Evolutionary conservation across 192 early-diverging fungal genomes (phyloP).

Genomic region (Podila horticola): DNA sequence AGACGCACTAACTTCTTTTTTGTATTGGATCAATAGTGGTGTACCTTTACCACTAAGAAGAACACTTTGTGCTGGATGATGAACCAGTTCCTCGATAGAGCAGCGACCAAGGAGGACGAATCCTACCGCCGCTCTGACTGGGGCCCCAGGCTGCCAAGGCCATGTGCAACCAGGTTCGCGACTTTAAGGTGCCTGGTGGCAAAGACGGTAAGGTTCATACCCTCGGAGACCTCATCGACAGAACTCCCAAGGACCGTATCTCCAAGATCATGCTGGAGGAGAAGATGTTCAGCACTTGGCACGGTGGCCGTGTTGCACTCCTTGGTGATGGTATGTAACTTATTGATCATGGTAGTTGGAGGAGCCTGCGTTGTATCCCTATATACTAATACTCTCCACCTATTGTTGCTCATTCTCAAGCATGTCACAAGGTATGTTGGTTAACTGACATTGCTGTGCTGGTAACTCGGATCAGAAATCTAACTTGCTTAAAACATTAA

Average conservation of each 20-base stretch:
- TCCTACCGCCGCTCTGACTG: constrained; percentile 7
- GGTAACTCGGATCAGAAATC: neutral
- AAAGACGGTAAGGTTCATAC: neutral
- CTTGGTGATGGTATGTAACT: constrained; percentile 11
- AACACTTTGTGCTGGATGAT: constrained; percentile 7
- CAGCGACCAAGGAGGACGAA: neutral
- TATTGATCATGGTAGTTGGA: neutral
- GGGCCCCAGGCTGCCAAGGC: constrained; percentile 3
- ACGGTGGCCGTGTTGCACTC: neutral
- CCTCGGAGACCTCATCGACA: constrained; percentile 1
- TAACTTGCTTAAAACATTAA: neutral
- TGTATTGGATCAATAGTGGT: neutral
- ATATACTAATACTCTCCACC: neutral
- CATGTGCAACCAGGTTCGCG: constrained; percentile 3
- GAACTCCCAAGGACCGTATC: neutral
- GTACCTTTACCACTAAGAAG: neutral
- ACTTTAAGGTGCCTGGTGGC: neutral
- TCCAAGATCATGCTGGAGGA: constrained; percentile 15
- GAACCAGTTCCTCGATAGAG: neutral
- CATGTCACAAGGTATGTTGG: constrained; percentile 1
- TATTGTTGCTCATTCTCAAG: neutral
- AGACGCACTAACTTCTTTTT: too few species aligned
- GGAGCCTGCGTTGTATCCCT: neutral
- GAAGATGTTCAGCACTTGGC: constrained; percentile 15
- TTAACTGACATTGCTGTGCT: too few species aligned